Conservation (phyloP, 805 yeast genomes). For the Kregervanrija pseudodelftensis region DNA sequence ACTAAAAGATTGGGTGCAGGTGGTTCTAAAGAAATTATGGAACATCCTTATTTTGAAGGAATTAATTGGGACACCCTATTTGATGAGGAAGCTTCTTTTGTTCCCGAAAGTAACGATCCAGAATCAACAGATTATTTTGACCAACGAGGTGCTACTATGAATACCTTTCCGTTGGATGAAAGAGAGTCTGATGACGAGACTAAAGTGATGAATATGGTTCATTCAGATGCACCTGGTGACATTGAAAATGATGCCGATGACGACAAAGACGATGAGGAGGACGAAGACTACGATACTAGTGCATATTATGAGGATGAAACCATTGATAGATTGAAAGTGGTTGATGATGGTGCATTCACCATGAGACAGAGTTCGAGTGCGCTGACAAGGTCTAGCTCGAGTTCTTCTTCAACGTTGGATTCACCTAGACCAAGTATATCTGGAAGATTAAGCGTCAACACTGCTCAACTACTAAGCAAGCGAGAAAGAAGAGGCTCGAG, state of each 20-base stretch:
- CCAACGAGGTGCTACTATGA: constrained; percentile 73
- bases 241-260: constrained; percentile 3
- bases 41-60: constrained; percentile 68
- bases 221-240: not conserved
- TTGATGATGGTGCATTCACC: constrained; percentile 6
- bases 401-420: constrained; percentile 22
- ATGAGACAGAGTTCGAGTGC: not conserved
- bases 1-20: constrained; percentile 62
- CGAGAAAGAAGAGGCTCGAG: constrained; percentile 71
- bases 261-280: constrained; percentile 25
- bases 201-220: not conserved
- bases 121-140: constrained; percentile 91
- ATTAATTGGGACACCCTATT: constrained; percentile 72
- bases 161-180: constrained; percentile 46
- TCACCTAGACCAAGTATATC: constrained; percentile 24
- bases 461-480: constrained; percentile 32
- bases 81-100: constrained; percentile 69
- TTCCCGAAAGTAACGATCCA: constrained; percentile 73
- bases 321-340: constrained; percentile 3
- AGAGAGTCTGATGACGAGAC: constrained; percentile 18
- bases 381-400: constrained; percentile 14
- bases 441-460: constrained; percentile 11
- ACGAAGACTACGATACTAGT: constrained; percentile 17
- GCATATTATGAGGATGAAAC: constrained; percentile 21
- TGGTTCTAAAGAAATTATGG: constrained; percentile 73